phyloP scores from a whole-genome alignment of 2,329 filamentous ascomycete genomes.

The Triangularia setosa region DNA sequence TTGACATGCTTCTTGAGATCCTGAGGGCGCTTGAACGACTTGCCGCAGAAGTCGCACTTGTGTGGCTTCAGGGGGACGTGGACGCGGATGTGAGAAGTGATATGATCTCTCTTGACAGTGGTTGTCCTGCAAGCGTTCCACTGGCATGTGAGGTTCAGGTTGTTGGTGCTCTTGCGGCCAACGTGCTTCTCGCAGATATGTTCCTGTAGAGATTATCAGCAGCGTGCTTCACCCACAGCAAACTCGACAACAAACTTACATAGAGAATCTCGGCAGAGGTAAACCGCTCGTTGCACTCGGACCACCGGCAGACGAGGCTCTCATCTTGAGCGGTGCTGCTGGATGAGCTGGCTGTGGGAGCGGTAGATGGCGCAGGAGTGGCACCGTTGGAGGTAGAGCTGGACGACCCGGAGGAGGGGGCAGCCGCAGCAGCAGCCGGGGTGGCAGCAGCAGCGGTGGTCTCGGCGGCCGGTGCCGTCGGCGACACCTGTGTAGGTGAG shows the following conservation, averaged over 20 bases:
- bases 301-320: constrained; percentile 59
- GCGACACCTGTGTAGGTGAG: constrained; percentile 3
- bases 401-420: constrained; percentile 31
- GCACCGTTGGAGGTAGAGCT: constrained; percentile 49
- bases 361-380: constrained; percentile 49
- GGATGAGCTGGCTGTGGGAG: constrained; percentile 33
- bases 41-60: constrained; percentile 98
- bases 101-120: constrained; percentile 97
- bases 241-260: constrained; percentile 32
- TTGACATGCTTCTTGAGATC: constrained; percentile 99
- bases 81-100: constrained; percentile 97
- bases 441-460: constrained; percentile 12
- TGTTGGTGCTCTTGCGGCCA: constrained; percentile 98
- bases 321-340: constrained; percentile 38
- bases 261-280: constrained; percentile 55
- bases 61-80: constrained; percentile 99
- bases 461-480: not conserved
- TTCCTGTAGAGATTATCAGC: constrained; percentile 42
- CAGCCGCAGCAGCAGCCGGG: constrained; percentile 24
- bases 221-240: not conserved
- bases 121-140: constrained; percentile 96
- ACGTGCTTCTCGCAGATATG: constrained; percentile 98
- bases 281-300: constrained; percentile 56
- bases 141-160: constrained; percentile 93
- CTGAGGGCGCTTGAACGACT: constrained; percentile 98